These are phyloP conservation scores for Chlorella sp. DNA, from an alignment of 139 green algal species.

Conservation along the genomic window DNA sequence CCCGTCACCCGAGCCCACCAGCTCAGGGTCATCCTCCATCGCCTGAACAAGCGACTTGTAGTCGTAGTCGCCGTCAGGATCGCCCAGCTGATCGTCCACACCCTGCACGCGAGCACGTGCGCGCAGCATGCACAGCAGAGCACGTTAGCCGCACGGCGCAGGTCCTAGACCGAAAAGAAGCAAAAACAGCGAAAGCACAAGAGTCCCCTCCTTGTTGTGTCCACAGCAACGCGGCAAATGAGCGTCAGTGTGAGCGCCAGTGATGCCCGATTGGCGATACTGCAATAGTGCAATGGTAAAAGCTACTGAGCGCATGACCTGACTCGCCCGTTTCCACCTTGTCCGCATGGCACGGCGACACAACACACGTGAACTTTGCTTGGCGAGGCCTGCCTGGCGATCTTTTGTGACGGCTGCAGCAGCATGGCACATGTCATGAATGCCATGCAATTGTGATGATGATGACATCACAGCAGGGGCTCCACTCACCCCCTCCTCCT, in stretches of 20 bases:
- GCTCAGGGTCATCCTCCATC: slow-evolving; percentile 28
- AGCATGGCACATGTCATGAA: neutral
- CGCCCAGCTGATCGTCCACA: slow-evolving; percentile 28
- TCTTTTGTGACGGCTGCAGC: too few species aligned
- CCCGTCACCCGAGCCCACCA: slow-evolving; percentile 5
- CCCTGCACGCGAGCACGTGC: neutral
- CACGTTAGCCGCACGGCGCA: too few species aligned
- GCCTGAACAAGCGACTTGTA: slow-evolving; percentile 50
- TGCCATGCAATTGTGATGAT: neutral
- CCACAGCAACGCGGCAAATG: too few species aligned
- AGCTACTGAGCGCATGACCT: too few species aligned
- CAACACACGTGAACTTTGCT: neutral
- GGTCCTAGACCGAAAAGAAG: too few species aligned
- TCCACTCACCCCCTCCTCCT: neutral
- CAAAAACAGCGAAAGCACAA: too few species aligned
- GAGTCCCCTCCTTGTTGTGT: too few species aligned
- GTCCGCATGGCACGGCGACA: neutral
- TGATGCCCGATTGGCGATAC: too few species aligned
- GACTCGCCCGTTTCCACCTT: too few species aligned
- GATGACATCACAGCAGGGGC: neutral
- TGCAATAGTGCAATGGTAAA: too few species aligned
- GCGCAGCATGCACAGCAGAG: neutral
- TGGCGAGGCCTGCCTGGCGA: neutral
- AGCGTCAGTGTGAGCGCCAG: too few species aligned
- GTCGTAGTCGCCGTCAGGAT: slow-evolving; percentile 38